These are phyloP conservation scores for Naganishia antarctica DNA, from an alignment of 768 basidiomycete species.

Conservation along the genomic window DNA sequence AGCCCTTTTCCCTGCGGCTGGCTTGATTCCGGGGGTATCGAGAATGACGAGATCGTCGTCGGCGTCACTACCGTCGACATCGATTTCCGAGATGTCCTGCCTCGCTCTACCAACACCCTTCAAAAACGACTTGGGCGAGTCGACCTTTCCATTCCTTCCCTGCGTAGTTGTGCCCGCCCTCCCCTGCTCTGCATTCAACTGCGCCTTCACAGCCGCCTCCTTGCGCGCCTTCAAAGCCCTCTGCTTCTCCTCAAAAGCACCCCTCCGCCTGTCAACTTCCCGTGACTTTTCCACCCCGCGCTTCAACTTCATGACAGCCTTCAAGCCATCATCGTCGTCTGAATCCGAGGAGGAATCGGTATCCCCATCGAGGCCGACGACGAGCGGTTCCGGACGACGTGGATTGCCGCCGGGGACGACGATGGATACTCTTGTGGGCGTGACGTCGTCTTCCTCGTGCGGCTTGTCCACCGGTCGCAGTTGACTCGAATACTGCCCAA, in stretches of 20 bases:
- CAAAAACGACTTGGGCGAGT: background rate
- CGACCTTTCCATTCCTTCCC: background rate
- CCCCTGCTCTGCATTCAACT: background rate
- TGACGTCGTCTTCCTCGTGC: background rate
- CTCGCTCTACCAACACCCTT: slow-evolving; percentile 1
- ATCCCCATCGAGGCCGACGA: background rate
- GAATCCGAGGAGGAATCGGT: slow-evolving; percentile 6
- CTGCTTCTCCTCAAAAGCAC: slow-evolving; percentile 9
- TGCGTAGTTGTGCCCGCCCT: background rate
- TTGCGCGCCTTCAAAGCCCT: slow-evolving; percentile 16
- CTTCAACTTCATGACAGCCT: slow-evolving; percentile 1
- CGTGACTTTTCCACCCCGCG: background rate
- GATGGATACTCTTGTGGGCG: background rate
- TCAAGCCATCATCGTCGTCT: slow-evolving; percentile 10
- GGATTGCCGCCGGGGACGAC: background rate
- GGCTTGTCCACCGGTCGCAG: background rate
- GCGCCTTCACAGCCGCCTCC: slow-evolving; percentile 9
- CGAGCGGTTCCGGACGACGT: background rate
- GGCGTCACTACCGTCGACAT: slow-evolving; percentile 3
- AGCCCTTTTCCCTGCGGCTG: background rate
- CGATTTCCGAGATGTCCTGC: background rate
- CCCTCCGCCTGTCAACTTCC: background rate
- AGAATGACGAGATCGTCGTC: slow-evolving; percentile 14
- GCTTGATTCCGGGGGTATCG: slow-evolving; percentile 7
- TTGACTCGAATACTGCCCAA: slow-evolving; percentile 18